These are phyloP conservation scores for Pleurotus pulmonarius DNA, from an alignment of 768 basidiomycete genomes.

Conservation along the genomic window DNA sequence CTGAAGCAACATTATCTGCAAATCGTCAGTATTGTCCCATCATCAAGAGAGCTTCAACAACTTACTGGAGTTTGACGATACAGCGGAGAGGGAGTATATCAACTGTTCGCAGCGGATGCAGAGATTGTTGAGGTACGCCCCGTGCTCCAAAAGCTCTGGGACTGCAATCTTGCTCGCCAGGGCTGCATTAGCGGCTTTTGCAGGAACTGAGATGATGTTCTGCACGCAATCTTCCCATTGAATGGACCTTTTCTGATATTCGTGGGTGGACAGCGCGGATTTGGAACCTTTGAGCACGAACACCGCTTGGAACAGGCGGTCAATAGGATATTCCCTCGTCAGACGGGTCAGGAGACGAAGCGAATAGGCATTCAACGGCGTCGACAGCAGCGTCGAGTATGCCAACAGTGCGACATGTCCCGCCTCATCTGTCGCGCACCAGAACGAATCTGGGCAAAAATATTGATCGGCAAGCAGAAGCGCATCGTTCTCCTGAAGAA, in stretches of 20 bases:
- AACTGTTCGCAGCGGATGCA: conserved; percentile 50
- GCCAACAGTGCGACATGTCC: conserved; percentile 54
- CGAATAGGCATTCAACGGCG: conserved; percentile 44
- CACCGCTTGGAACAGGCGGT: conserved; percentile 56
- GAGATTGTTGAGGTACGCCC: conserved; percentile 51
- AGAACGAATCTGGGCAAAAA: conserved; percentile 68
- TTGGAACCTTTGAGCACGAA: conserved; percentile 24
- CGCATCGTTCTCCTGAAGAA: conserved; percentile 46
- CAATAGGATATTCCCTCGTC: conserved; percentile 60
- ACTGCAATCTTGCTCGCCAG: conserved; percentile 36
- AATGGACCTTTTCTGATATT: conserved; percentile 24
- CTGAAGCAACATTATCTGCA: conserved; percentile 34
- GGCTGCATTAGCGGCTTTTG: conserved; percentile 71
- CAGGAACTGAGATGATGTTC: conserved; percentile 61
- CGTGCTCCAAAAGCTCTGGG: conserved; percentile 51
- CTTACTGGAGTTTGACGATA: conserved; percentile 36
- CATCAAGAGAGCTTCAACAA: background rate
- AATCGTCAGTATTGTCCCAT: background rate
- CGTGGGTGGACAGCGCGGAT: conserved; percentile 6
- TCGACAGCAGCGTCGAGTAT: conserved; percentile 61
- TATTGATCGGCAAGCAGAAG: conserved; percentile 55
- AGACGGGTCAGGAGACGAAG: conserved; percentile 54
- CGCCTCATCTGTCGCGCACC: conserved; percentile 43
- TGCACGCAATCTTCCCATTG: conserved; percentile 79
- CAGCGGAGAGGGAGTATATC: conserved; percentile 38